Evolutionary conservation across 371 early-diverging fungal species (phyloP).

Genomic region (Batkoa obscura): DNA sequence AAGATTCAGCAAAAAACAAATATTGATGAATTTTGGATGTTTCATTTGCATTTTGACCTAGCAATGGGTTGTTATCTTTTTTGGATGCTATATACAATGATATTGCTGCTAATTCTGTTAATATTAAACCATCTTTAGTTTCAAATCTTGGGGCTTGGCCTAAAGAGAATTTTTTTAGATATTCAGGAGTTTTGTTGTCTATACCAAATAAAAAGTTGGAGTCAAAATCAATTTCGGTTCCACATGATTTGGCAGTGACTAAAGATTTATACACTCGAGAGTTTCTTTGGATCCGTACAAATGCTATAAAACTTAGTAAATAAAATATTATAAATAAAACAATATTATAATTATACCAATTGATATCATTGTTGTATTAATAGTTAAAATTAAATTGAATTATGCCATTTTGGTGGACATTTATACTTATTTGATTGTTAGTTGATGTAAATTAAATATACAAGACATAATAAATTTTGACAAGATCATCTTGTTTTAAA

Average conservation of each 20-base stretch:
- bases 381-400: background rate
- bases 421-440: background rate
- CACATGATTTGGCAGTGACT: conserved; percentile 60
- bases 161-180: conserved; percentile 50
- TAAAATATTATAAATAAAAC: background rate
- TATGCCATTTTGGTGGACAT: background rate
- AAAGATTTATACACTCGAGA: conserved; percentile 36
- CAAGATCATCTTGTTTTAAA: no score
- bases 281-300: conserved; percentile 13
- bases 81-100: conserved; percentile 67
- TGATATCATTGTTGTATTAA: background rate
- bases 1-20: conserved; percentile 51
- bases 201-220: conserved; percentile 41
- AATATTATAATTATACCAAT: background rate
- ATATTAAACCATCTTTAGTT: conserved; percentile 34
- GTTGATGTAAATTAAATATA: no score
- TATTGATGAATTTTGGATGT: conserved; percentile 59
- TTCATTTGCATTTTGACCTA: conserved; percentile 49
- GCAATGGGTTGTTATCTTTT: conserved; percentile 31
- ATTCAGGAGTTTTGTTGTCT: conserved; percentile 58
- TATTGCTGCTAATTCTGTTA: conserved; percentile 56
- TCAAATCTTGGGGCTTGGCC: conserved; percentile 51
- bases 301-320: background rate
- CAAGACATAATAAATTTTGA: no score
- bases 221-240: conserved; percentile 36